Conservation (phyloP, 345 rosid genomes). For the Punica granatum region DNA sequence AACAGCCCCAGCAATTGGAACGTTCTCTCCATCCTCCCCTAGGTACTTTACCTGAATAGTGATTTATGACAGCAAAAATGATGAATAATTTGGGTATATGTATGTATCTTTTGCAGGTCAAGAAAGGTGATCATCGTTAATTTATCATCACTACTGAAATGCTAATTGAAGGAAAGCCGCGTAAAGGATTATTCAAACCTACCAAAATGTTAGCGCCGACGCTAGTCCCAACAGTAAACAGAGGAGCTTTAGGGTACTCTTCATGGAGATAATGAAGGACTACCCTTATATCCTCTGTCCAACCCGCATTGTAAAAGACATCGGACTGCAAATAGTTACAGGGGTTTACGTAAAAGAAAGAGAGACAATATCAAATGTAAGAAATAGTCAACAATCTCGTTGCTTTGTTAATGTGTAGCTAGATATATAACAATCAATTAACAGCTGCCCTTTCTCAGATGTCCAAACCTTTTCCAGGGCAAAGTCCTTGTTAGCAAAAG, state of each 20-base stretch:
- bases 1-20: slow-evolving; percentile 71
- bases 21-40: slow-evolving; percentile 71
- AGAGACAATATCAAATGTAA: background rate
- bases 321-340: slow-evolving; percentile 52
- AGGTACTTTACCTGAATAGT: slow-evolving; percentile 79
- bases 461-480: background rate
- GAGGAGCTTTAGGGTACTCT: slow-evolving; percentile 70
- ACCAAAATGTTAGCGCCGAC: slow-evolving; percentile 90
- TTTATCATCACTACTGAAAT: background rate
- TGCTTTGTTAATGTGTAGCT: background rate
- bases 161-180: background rate
- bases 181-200: slow-evolving; percentile 8
- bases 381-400: background rate
- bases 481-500: background rate
- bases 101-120: background rate
- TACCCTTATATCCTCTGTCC: slow-evolving; percentile 67
- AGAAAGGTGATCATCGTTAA: background rate
- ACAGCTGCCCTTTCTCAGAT: background rate
- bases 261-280: slow-evolving; percentile 52
- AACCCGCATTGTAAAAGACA: slow-evolving; percentile 89
- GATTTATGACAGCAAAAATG: background rate
- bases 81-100: background rate
- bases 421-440: background rate
- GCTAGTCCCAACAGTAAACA: slow-evolving; percentile 86
- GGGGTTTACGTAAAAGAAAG: background rate